Evolutionary conservation across 2,329 filamentous ascomycete genomes (phyloP).

Genomic region (Teratosphaeria gauchensis): DNA sequence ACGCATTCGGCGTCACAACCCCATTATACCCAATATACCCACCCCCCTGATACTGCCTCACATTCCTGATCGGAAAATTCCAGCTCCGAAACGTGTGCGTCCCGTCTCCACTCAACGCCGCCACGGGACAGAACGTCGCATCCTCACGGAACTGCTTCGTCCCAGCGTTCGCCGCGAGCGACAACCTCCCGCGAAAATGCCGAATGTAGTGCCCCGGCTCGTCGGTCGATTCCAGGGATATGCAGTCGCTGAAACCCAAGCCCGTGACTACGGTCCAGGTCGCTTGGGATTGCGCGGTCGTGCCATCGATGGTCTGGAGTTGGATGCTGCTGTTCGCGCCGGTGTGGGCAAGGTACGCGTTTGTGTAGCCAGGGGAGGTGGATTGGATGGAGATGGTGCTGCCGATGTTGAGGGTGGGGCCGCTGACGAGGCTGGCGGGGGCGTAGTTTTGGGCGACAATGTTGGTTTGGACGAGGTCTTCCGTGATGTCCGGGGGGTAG

Average conservation of each 20-base stretch:
- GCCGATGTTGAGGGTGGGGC: constrained; percentile 39
- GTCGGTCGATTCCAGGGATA: constrained; percentile 52
- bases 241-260: constrained; percentile 47
- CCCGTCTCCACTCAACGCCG: constrained; percentile 43
- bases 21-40: constrained; percentile 45
- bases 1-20: constrained; percentile 38
- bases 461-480: constrained; percentile 40
- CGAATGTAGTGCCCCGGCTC: constrained; percentile 50
- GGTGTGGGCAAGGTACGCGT: constrained; percentile 46
- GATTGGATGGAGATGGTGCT: constrained; percentile 44
- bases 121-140: constrained; percentile 52
- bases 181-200: constrained; percentile 45
- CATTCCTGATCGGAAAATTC: constrained; percentile 50
- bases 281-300: constrained; percentile 41
- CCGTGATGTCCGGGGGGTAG: constrained; percentile 51
- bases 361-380: constrained; percentile 46
- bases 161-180: constrained; percentile 42
- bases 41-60: constrained; percentile 44
- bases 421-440: constrained; percentile 38
- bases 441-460: constrained; percentile 41
- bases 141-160: constrained; percentile 51
- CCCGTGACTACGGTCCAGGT: constrained; percentile 47
- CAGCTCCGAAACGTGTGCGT: constrained; percentile 45
- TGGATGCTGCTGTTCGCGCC: constrained; percentile 48
- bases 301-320: constrained; percentile 42